Evolutionary conservation across 192 early-diverging fungal genomes (phyloP).

Genomic region (Gryganskiella cystojenkinii): DNA sequence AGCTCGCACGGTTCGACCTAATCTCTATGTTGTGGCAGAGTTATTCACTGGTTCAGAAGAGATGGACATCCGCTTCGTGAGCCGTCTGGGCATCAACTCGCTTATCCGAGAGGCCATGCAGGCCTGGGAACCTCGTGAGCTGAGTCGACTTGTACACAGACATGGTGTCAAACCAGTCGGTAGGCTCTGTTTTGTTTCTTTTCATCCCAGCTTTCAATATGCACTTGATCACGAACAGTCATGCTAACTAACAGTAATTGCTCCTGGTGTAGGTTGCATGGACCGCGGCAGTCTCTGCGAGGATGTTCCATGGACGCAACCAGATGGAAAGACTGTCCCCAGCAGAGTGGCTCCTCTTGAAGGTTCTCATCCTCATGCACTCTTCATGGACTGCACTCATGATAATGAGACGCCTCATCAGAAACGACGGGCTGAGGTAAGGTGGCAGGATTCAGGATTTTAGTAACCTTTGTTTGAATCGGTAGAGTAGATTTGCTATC

Average conservation of each 20-base stretch:
- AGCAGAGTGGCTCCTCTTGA: slow-evolving; percentile 75
- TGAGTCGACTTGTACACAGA: slow-evolving; percentile 90
- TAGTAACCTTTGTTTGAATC: neutral
- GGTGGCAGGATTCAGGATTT: neutral
- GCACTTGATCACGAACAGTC: no score
- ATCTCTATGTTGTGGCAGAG: slow-evolving; percentile 98
- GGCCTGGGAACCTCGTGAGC: slow-evolving; percentile 92
- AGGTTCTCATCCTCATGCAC: slow-evolving; percentile 88
- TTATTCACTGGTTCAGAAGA: slow-evolving; percentile 98
- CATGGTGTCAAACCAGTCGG: slow-evolving; percentile 94
- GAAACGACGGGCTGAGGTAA: slow-evolving; percentile 77
- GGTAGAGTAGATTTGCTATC: neutral
- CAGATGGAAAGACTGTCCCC: slow-evolving; percentile 55
- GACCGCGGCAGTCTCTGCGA: slow-evolving; percentile 74
- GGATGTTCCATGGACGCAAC: slow-evolving; percentile 42
- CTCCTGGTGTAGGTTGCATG: slow-evolving; percentile 68
- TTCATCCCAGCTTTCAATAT: slow-evolving; percentile 5
- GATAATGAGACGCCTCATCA: slow-evolving; percentile 98
- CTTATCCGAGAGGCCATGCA: slow-evolving; percentile 99
- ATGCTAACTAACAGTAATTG: slow-evolving; percentile 2
- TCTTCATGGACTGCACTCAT: slow-evolving; percentile 99
- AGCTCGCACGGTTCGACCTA: slow-evolving; percentile 84
- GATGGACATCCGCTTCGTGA: slow-evolving; percentile 93
- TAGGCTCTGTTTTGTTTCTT: slow-evolving; percentile 30
- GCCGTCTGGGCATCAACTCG: slow-evolving; percentile 93